A percentile compares a stretch with the other conserved stretches of the same genome.
Evolutionary conservation across 73 alveolate species (phyloP).

Genomic region (Effrenium voratum): DNA sequence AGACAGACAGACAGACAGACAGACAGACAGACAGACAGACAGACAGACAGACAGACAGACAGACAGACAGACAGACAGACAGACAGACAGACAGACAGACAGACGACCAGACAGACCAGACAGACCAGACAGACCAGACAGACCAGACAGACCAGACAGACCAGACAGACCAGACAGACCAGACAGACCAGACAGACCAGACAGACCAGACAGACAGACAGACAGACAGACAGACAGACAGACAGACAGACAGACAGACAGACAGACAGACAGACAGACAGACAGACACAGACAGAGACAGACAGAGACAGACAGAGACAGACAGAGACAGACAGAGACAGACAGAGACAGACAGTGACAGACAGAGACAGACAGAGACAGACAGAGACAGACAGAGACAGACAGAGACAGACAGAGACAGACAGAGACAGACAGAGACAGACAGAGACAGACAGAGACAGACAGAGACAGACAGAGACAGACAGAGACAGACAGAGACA

Average conservation of each 20-base stretch:
- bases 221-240: neutral
- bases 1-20: neutral
- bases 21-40: neutral
- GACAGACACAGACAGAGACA: conserved; percentile 21
- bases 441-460: conserved; percentile 15
- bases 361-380: conserved; percentile 7
- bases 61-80: too few species aligned
- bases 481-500: conserved; percentile 15
- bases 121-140: too few species aligned
- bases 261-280: conserved; percentile 18
- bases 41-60: conserved; percentile 1
- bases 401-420: conserved; percentile 17
- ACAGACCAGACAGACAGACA: too few species aligned
- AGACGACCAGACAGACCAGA: too few species aligned
- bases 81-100: too few species aligned
- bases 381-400: conserved; percentile 25
- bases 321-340: conserved; percentile 11
- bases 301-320: conserved; percentile 25
- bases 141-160: too few species aligned
- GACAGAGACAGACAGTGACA: conserved; percentile 12
- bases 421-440: conserved; percentile 11
- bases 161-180: too few species aligned
- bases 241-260: conserved; percentile 7
- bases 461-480: conserved; percentile 25
- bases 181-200: too few species aligned